phyloP scores from a whole-genome alignment of 2,329 filamentous ascomycete genomes.

The Talaromyces piceae region DNA sequence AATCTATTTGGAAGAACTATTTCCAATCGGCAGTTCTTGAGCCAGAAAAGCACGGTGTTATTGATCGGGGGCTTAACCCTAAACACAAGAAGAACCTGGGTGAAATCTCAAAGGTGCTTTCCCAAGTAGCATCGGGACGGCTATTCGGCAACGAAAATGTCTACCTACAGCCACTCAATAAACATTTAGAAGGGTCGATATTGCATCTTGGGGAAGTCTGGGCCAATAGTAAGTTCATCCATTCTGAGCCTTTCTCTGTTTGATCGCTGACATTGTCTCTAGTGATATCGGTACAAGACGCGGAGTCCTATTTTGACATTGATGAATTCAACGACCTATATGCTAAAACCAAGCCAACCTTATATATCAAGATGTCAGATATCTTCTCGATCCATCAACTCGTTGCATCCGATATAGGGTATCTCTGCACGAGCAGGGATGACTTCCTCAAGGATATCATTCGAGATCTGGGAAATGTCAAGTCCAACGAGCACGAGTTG shows the following conservation, averaged over 20 bases:
- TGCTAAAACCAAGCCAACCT: slow-evolving; percentile 86
- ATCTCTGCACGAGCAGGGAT: slow-evolving; percentile 71
- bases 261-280: slow-evolving; percentile 25
- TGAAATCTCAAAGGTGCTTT: slow-evolving; percentile 84
- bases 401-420: slow-evolving; percentile 68
- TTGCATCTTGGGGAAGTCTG: slow-evolving; percentile 70
- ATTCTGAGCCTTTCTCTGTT: background rate
- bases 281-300: slow-evolving; percentile 77
- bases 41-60: slow-evolving; percentile 86
- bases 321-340: slow-evolving; percentile 99
- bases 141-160: slow-evolving; percentile 92
- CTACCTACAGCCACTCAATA: slow-evolving; percentile 90
- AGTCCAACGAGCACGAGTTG: slow-evolving; percentile 93
- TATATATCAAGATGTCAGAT: slow-evolving; percentile 99
- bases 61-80: slow-evolving; percentile 81
- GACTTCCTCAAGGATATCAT: slow-evolving; percentile 87
- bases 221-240: slow-evolving; percentile 47
- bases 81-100: slow-evolving; percentile 87
- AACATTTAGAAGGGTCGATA: slow-evolving; percentile 78
- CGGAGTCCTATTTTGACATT: slow-evolving; percentile 91
- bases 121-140: slow-evolving; percentile 80
- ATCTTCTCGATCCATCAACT: slow-evolving; percentile 94
- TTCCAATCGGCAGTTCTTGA: slow-evolving; percentile 81
- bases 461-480: slow-evolving; percentile 88
- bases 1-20: slow-evolving; percentile 94